Conservation (phyloP, 148 eudicot species). For the Gaultheria prostrata region DNA sequence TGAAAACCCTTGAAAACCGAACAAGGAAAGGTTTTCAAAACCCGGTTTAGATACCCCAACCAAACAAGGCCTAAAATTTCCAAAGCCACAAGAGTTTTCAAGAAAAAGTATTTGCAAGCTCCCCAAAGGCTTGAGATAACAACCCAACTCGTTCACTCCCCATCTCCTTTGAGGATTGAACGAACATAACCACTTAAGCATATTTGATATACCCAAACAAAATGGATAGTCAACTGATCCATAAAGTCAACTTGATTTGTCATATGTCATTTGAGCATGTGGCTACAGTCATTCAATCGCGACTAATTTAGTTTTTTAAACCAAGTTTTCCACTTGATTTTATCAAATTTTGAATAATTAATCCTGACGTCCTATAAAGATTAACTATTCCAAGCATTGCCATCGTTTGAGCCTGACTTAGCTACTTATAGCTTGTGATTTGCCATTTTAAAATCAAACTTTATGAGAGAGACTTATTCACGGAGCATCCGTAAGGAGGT, state of each 20-base stretch:
- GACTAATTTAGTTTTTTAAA: not conserved
- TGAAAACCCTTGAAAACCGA: too few species aligned
- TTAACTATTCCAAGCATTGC: not conserved
- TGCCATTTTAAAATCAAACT: not conserved
- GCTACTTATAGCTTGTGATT: not conserved
- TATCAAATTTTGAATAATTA: not conserved
- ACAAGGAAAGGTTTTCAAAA: too few species aligned
- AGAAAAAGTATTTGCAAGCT: too few species aligned
- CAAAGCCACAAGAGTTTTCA: not conserved
- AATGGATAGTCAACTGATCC: not conserved
- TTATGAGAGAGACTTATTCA: too few species aligned
- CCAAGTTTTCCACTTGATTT: too few species aligned
- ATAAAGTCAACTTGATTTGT: not conserved
- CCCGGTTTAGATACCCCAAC: too few species aligned
- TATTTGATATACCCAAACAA: not conserved
- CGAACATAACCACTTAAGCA: not conserved
- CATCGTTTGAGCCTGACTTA: not conserved
- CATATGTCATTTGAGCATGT: not conserved
- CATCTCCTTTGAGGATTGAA: too few species aligned
- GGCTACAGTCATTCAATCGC: not conserved
- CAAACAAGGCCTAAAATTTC: not conserved
- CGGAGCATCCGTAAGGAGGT: too few species aligned
- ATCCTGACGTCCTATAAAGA: not conserved
- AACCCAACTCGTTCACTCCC: too few species aligned
- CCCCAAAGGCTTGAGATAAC: too few species aligned